Base-by-base conservation (phyloP, 2,329 filamentous ascomycete genomes). In the Cladobotryum protrusum region DNA sequence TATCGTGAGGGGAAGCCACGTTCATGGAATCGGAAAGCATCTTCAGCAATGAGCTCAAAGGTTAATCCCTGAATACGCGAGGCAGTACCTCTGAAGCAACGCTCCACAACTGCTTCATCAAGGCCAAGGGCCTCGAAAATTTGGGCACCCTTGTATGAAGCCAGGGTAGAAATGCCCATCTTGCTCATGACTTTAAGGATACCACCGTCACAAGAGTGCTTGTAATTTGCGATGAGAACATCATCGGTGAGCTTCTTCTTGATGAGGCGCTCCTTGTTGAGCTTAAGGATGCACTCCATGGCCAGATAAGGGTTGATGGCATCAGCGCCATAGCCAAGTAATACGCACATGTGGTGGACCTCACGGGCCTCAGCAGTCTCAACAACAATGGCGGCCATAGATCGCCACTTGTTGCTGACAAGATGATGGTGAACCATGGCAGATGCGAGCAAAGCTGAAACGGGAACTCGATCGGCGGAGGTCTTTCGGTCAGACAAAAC, bases 141-240 rank as follows among this genome's bases (percentile, higher is more conserved):
- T 74, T 97, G 92, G 49, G 92, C 92, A 64, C 92, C 92, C 77
- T 97, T 97, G 77, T 97, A 97, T 59, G 87, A 92, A 63, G 92
- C 89, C 42, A 97, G 77, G 32, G 92, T 97, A 6, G 92, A 96
- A 57, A 97, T 97, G 74, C 92, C 92, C 92, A 97, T 97, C 78
- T 97, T 97, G 69, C 87, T 93, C 92, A 97, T 97, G 67, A 97
- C 92, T 72, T 97, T 97, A 56, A 97, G 77, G 56, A 97, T 96
- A 73, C 92, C 92, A 63, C 92, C 92, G 59, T 96, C 91, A 61
- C 88, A 92, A 55, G 92, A 96, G 69, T 95, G 88, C 74, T 95
- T 95, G 79, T 96, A 97, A 75, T 97, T 97, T 61, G 86, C 83
- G 58, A 96, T 91, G 50, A 96, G 82, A 61, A 85, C 79, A 54